Evolutionary conservation across 2,329 filamentous ascomycete species (phyloP), one percentile per base, ranked within the genome.

Genomic region (Paracoccidioides lutzii): DNA sequence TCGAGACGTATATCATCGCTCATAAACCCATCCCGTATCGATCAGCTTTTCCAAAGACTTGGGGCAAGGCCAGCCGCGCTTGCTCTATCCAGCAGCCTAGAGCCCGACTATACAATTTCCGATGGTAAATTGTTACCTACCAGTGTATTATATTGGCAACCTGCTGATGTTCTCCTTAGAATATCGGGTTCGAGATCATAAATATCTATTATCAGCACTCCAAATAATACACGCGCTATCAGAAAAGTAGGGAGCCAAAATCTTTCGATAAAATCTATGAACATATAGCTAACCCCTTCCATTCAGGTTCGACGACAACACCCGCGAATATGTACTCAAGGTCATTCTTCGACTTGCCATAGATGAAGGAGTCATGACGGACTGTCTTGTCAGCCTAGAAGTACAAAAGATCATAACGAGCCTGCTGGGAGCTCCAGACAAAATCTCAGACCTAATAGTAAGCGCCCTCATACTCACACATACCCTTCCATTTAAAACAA

Each of bases 31-130:
- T 53, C 62, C 33, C 65, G 69, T 51, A 65, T 79, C 9, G 63
- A 80, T 52, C 65, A 71, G 5, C 69, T 88, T 9, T 85, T 90
- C 59, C 67, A 69, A 52, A 71, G 70, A 14, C 65, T 89, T 5
- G 84, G 84, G 3, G 82, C 81, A 43, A 69, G 55, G 0, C 71
- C 72, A 1, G 71, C 75, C 38, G 75, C 77, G 42, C 68, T 79
- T 14, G 68, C 66, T 46, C 37, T 66, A 35, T 62, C 65, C 32
- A 59, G 67, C 5, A 43, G 59, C 15, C 58, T 72, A 43, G 38
- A 62, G 5, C 66, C 69, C 44, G 62, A 52, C 15, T 57, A 62
- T 51, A 61, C 58, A 46, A 63, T 62, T 5, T 61, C 63, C 38
- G 66, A 65, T 49, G 30, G 58, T 59, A 48, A 53, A 52, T 52